phyloP scores from a whole-genome alignment of 306 rosid species.

The Delonix regia region DNA sequence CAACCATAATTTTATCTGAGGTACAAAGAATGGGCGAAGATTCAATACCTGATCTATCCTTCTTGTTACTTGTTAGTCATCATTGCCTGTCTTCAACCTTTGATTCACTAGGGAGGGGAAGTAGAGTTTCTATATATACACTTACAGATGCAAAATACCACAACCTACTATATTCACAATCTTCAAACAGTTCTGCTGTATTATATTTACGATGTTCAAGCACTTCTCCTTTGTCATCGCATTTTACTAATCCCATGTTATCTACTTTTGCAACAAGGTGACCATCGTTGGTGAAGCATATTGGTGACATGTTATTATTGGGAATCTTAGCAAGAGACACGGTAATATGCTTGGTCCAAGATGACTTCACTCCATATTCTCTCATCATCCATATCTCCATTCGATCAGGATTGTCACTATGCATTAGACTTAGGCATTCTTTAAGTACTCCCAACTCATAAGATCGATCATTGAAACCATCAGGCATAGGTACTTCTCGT shows the following conservation, averaged over 20 bases:
- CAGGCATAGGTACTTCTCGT: background rate
- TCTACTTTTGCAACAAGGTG: background rate
- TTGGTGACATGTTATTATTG: background rate
- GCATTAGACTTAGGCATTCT: background rate
- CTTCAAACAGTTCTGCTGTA: too few relatives aligned
- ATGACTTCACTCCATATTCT: conserved; percentile 18
- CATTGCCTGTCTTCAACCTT: background rate
- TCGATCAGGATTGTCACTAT: too few relatives aligned
- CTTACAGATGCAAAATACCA: background rate
- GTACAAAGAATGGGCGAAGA: background rate
- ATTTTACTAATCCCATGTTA: background rate
- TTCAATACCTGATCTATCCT: background rate
- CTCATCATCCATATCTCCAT: conserved; percentile 17
- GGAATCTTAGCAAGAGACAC: background rate
- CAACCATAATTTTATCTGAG: background rate
- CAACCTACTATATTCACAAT: too few relatives aligned
- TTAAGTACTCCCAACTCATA: background rate
- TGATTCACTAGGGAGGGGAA: background rate
- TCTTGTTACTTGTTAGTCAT: background rate
- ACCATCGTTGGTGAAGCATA: background rate
- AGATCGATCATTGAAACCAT: background rate
- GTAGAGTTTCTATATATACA: background rate
- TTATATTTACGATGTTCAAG: background rate
- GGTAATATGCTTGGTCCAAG: background rate
- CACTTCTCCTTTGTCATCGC: background rate